Conservation (phyloP, 2,329 filamentous ascomycete genomes). For the Periglandula ipomoeae region DNA sequence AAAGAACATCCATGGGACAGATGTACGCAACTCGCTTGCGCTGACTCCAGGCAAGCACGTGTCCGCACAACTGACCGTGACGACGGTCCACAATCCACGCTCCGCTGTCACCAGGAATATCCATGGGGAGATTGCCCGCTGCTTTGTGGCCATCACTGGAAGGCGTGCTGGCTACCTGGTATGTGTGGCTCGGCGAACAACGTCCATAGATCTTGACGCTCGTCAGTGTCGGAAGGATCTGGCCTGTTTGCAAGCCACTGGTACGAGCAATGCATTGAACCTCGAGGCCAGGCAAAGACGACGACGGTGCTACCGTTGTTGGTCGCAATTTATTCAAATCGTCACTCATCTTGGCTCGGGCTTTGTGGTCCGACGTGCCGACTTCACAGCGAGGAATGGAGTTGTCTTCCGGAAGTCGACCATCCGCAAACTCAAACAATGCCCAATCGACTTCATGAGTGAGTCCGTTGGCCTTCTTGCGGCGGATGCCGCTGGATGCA, state of each 20-base stretch:
- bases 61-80: conserved; percentile 74
- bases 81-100: conserved; percentile 84
- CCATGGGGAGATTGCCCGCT: conserved; percentile 32
- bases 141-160: conserved; percentile 8
- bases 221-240: conserved; percentile 67
- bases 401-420: conserved; percentile 64
- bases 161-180: conserved; percentile 42
- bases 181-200: conserved; percentile 65
- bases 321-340: conserved; percentile 36
- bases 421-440: conserved; percentile 67
- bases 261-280: conserved; percentile 88
- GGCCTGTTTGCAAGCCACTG: conserved; percentile 70
- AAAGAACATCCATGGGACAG: conserved; percentile 84
- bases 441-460: conserved; percentile 96
- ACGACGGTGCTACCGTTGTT: conserved; percentile 48
- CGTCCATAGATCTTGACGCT: conserved; percentile 85
- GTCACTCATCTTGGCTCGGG: conserved; percentile 14
- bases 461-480: conserved; percentile 61
- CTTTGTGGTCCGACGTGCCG: conserved; percentile 8
- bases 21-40: conserved; percentile 81
- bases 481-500: conserved; percentile 80
- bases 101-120: conserved; percentile 80
- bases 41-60: conserved; percentile 81
- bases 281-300: conserved; percentile 59
- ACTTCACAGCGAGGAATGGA: conserved; percentile 41